Conservation (phyloP, 345 rosid genomes). For the Angophora floribunda region DNA sequence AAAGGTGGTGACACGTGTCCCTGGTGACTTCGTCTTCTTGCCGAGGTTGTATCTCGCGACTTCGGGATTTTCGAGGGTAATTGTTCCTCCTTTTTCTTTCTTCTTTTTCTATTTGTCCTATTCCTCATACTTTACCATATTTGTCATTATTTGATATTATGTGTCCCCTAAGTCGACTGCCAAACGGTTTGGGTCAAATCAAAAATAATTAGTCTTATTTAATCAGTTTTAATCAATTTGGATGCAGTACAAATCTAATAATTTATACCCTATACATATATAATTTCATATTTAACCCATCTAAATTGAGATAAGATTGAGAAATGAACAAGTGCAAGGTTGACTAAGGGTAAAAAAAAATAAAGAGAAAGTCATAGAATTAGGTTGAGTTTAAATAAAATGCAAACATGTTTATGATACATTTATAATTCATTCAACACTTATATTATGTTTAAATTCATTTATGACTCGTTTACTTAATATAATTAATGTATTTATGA, state of each 20-base stretch:
- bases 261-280: rapidly evolving
- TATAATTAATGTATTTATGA: no score
- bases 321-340: rapidly evolving
- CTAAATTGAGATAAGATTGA: rapidly evolving
- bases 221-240: no score
- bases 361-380: rapidly evolving
- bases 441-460: no score
- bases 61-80: neutral
- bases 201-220: no score
- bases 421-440: neutral
- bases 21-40: neutral
- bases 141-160: neutral
- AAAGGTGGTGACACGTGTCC: neutral
- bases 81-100: neutral
- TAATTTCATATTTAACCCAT: no score
- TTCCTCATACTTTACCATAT: neutral
- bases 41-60: neutral
- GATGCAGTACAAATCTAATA: no score
- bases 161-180: rapidly evolving
- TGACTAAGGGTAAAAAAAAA: rapidly evolving
- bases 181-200: rapidly evolving
- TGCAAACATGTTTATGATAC: rapidly evolving
- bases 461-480: neutral
- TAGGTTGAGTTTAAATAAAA: rapidly evolving
- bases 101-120: neutral